Base-by-base conservation (phyloP, 768 basidiomycete genomes). In the Leccinum broughii region DNA sequence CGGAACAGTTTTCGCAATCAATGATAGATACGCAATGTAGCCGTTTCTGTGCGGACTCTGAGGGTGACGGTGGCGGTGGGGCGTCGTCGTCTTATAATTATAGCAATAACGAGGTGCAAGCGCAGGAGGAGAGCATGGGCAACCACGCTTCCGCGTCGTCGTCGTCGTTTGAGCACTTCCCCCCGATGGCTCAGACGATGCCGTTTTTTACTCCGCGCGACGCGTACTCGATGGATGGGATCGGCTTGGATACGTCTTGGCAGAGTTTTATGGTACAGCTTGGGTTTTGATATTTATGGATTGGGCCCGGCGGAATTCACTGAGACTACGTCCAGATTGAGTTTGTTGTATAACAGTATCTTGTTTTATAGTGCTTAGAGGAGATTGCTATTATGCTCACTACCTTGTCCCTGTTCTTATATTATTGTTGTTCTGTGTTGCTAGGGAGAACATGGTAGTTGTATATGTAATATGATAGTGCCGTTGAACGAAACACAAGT, bases 251-350 rank as follows among this genome's bases (percentile, higher is more conserved):
- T 66, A 74, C 85, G 17, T 81, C 85, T 1, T 90, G 87, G 87
- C 82, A 84, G 68, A 81, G 78, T 61, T 85, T 90, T 49, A 83
- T 87, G 49, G 85, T 88, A 68, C 88, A 89, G 64, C 76, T 90
- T 49, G 88, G 88, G 3, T 81, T 81, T 61, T 78, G 59, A 71
- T 49, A 8, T 32, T 8, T 6, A 30, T n/a, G n/a, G 4, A 44
- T 44, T 1, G n/a, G n/a, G 9, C 41, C 41, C n/a, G 41, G 41
- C n/a, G 9, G 41, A 44, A 44, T 44, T n/a, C 41, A 7, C 17
- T 17, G 54, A 26, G 26, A 4, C 26, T 44, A 24, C 6, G 39
- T 55, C 8, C 1, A 15, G n/a, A 9, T 44, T 2, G 37, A 37
- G 44, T 46, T 46, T 3, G 15, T 37, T 37, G 37, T 37, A 3